Evolutionary conservation across 2,329 filamentous ascomycete species (phyloP).

Genomic region (Pseudonectria buxi): DNA sequence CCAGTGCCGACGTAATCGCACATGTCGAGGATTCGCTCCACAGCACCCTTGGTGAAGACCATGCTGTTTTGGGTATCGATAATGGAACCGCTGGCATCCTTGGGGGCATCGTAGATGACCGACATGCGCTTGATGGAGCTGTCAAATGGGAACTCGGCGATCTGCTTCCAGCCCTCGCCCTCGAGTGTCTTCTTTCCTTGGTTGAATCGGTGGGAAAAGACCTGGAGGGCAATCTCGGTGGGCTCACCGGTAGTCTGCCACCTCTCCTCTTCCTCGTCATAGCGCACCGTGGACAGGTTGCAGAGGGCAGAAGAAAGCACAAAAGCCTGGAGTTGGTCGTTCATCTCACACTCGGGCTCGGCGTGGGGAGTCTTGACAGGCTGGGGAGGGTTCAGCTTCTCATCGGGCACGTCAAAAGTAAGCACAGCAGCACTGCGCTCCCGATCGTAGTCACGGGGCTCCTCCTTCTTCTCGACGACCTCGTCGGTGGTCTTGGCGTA

Average conservation of each 20-base stretch:
- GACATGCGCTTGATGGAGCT: slow-evolving; percentile 75
- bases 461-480: slow-evolving; percentile 28
- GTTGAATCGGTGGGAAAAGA: slow-evolving; percentile 64
- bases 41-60: slow-evolving; percentile 57
- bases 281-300: slow-evolving; percentile 55
- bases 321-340: slow-evolving; percentile 43
- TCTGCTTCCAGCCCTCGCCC: slow-evolving; percentile 50
- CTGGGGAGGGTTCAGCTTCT: slow-evolving; percentile 38
- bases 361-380: slow-evolving; percentile 15
- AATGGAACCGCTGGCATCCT: slow-evolving; percentile 31
- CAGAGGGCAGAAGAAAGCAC: slow-evolving; percentile 54
- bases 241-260: slow-evolving; percentile 66
- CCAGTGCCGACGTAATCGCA: slow-evolving; percentile 43
- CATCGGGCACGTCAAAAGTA: slow-evolving; percentile 57
- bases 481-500: slow-evolving; percentile 32
- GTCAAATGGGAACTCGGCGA: slow-evolving; percentile 73
- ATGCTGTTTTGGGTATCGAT: slow-evolving; percentile 39
- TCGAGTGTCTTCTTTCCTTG: slow-evolving; percentile 49
- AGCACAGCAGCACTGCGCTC: slow-evolving; percentile 54
- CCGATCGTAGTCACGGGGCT: slow-evolving; percentile 49
- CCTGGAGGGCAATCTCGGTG: slow-evolving; percentile 70
- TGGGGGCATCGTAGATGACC: slow-evolving; percentile 56
- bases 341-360: slow-evolving; percentile 38
- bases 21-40: slow-evolving; percentile 53
- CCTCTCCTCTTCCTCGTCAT: slow-evolving; percentile 44